phyloP scores from a whole-genome alignment of 306 rosid species.

The Cicer judaicum region DNA sequence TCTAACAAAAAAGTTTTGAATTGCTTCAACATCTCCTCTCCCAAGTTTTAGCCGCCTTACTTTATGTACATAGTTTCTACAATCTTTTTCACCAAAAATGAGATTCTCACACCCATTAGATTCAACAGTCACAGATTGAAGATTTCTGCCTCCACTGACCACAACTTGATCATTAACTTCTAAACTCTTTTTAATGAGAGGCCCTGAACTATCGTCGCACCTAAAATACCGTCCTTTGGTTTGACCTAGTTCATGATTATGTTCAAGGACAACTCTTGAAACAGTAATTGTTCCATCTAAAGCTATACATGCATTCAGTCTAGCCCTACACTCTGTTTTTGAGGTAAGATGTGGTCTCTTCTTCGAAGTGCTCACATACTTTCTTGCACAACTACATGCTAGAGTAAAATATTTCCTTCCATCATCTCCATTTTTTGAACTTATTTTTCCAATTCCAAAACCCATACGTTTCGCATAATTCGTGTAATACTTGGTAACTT shows the following conservation, averaged over 20 bases:
- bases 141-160: not conserved
- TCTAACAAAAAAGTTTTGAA: slow-evolving; percentile 10
- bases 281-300: slow-evolving; percentile 12
- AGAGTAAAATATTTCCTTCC: slow-evolving; percentile 18
- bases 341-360: not conserved
- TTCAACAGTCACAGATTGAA: not conserved
- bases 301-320: slow-evolving; percentile 12
- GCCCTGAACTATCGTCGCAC: not conserved
- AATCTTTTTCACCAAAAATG: slow-evolving; percentile 3
- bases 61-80: not conserved
- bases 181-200: not conserved
- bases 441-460: slow-evolving; percentile 14
- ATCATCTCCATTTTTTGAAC: slow-evolving; percentile 22
- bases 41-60: slow-evolving; percentile 12
- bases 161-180: not conserved
- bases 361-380: slow-evolving; percentile 6
- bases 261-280: slow-evolving; percentile 8
- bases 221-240: slow-evolving; percentile 1
- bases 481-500: not conserved
- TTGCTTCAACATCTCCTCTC: slow-evolving; percentile 21
- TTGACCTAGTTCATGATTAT: slow-evolving; percentile 12
- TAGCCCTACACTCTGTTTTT: slow-evolving; percentile 8
- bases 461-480: not conserved
- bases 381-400: slow-evolving; percentile 16
- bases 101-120: not conserved